Base-by-base conservation (phyloP, 257 asterid species). In the Anisodus tanguticus region DNA sequence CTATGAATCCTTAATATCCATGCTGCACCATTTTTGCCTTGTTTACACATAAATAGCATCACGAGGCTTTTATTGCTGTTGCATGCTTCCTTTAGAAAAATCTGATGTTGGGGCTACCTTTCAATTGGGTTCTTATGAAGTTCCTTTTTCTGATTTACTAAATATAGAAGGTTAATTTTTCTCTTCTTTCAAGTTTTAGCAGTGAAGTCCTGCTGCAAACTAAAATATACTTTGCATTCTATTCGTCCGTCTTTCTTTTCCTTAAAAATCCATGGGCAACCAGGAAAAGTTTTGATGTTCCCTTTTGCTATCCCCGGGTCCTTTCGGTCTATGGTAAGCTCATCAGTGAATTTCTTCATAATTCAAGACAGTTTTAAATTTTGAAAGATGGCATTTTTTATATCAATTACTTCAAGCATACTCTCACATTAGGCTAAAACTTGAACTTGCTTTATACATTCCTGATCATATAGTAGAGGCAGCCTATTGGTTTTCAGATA, bases 251-350 rank as follows among this genome's bases (percentile, higher is more conserved):
- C 19, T 47, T 47, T 72, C 80, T 19, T 0, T 11, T 74, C 60
- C 58, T 53, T 69, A 39, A 69, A 49, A 74, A 19, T 74, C 60
- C 60, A 74, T 74, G 80, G 60, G n/a, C 55, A 47, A 74, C 80
- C 60, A 49, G 43, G 80, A 74, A 11, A 6, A 19, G 47, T 47
- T 49, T n/a, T 74, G 41, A 74, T 47, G 80, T 72, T 74, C 31
- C 35, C 80, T 19, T 47, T 72, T 47, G 60, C 16, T 15, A 47
- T 3, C 80, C 80, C 35, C 60, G 47, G 9, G 9, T 74, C 80
- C 80, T 74, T 47, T 22, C 60, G 10, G 43, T 19, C 43, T 74
- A 47, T 72, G 60, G 60, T 10, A 19, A 72, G 43, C 37, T 72
- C 80, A 71, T 71, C 58, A 10, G 9, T 9, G 3, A n/a, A n/a